Evolutionary conservation across 1,284 basidiomycete genomes (phyloP), one percentile per base, ranked within the genome.

Genomic region (Ustilago tritici): DNA sequence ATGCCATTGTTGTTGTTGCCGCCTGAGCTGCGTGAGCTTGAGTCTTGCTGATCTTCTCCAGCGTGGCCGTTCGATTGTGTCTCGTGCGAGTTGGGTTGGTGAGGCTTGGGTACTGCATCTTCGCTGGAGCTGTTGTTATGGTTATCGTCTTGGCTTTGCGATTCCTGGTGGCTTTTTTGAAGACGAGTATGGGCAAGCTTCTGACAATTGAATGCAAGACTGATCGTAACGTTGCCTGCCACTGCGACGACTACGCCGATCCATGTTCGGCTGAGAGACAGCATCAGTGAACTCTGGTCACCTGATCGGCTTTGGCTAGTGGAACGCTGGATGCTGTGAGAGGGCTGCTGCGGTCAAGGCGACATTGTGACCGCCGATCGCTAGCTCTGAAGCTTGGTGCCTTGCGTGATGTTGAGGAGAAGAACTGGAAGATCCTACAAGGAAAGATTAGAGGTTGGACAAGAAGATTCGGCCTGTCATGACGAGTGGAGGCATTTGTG

Each of bases 111-210:
- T 28, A 28, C 23, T 28, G 3, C 23, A 28, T 28, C 23, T 28
- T 28, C 23, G 23, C 3, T 28, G 23, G 11, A 9, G 15, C 7
- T 8, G 14, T 65, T 32, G 4, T 67, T 56, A 77, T 84, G 88
- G 40, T 63, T 41, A 40, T 23, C 50, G 34, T 52, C 40, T 36
- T 40, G 59, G 7, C 11, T 35, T 31, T 64, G 55, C 40, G 38
- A 40, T 28, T 31, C 28, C 12, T 50, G 9, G n/a, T 74, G 58
- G 35, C 58, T 60, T 35, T 76, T 56, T 28, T 80, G 91, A 31
- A 94, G 88, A 40, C 92, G 89, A 80, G 90, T 89, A 87, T 98
- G 95, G 0, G 94, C 94, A 7, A 97, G 90, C 86, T 97, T 97
- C 87, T 97, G 95, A 61, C 77, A 80, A 59, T 87, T 84, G 82